A percentile compares a stretch with the other conserved stretches of the same genome.
Conservation (phyloP, 331 rosid species). For the Acacia concinna region DNA sequence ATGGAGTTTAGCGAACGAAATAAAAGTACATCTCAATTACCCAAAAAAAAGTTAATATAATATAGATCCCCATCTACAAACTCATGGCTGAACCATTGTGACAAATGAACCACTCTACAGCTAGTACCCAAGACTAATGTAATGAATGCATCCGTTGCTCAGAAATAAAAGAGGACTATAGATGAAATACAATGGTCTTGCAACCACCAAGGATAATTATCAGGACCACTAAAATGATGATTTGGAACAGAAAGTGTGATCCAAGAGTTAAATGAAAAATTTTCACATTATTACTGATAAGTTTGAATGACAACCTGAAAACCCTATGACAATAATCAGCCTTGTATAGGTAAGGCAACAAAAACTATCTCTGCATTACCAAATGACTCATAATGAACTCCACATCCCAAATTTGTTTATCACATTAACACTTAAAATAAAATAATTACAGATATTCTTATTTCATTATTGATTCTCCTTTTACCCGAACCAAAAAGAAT, state of each 20-base stretch:
- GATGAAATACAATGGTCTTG: background rate
- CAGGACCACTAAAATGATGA: background rate
- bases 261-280: background rate
- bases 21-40: background rate
- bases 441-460: background rate
- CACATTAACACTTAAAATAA: background rate
- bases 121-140: background rate
- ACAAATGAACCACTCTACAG: background rate
- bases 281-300: background rate
- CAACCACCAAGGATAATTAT: background rate
- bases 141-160: background rate
- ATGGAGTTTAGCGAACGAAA: background rate
- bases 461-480: constrained; percentile 4
- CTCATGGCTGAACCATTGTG: background rate
- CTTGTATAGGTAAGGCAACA: background rate
- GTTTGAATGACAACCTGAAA: background rate
- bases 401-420: background rate
- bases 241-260: background rate
- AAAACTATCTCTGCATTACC: background rate
- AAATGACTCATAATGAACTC: background rate
- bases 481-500: background rate
- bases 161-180: background rate
- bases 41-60: background rate
- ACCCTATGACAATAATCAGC: background rate
- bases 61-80: background rate